Evolutionary conservation across 2,329 filamentous ascomycete species (phyloP).

Genomic region (Colletotrichum phormii): DNA sequence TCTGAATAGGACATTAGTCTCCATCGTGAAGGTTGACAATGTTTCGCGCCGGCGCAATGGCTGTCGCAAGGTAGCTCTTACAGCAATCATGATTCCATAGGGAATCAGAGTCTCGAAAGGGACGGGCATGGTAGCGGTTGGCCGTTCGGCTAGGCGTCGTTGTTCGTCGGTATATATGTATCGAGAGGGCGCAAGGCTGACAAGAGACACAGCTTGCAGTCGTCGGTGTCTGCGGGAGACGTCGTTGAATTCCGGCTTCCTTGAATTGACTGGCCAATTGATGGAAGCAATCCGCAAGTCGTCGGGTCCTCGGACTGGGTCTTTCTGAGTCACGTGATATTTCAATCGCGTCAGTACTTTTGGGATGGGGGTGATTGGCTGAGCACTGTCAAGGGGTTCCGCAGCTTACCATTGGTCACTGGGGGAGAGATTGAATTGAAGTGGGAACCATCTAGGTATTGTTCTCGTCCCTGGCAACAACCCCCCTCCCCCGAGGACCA

Average conservation of each 20-base stretch:
- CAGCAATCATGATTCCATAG: slow-evolving; percentile 72
- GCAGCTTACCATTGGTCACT: neutral
- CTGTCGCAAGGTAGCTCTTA: slow-evolving; percentile 50
- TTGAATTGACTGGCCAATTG: neutral
- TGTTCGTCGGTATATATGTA: slow-evolving; percentile 25
- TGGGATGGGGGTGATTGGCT: neutral
- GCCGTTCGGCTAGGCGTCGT: slow-evolving; percentile 33
- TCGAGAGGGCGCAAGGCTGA: neutral
- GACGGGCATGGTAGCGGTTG: slow-evolving; percentile 64
- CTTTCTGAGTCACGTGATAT: neutral
- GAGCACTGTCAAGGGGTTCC: neutral
- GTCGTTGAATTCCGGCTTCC: slow-evolving; percentile 2
- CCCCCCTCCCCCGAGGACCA: no score
- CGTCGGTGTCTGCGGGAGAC: neutral
- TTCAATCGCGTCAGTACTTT: neutral
- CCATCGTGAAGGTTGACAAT: slow-evolving; percentile 11
- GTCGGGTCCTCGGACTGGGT: neutral
- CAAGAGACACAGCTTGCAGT: slow-evolving; percentile 1
- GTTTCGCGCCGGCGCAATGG: neutral
- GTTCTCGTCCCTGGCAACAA: neutral
- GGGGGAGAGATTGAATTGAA: neutral
- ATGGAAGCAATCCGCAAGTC: neutral
- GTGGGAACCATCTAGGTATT: neutral
- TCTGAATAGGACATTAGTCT: slow-evolving; percentile 56
- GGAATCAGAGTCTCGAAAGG: slow-evolving; percentile 74